Evolutionary conservation across 805 yeast species (phyloP).

Genomic region (Candida argentea): DNA sequence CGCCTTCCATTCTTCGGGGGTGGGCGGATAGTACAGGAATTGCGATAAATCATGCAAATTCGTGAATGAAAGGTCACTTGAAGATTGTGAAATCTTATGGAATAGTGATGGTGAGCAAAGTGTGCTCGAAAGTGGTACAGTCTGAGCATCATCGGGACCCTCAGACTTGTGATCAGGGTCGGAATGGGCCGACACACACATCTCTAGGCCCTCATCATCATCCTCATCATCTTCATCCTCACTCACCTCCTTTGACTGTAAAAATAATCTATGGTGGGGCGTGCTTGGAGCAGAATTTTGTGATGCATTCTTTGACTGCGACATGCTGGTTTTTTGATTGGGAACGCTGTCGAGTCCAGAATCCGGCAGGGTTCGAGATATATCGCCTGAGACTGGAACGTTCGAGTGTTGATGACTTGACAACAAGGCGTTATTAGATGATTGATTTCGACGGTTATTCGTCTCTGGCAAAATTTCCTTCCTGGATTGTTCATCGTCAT

Average conservation of each 20-base stretch:
- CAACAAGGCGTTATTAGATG: background rate
- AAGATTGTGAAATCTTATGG: constrained; percentile 10
- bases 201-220: background rate
- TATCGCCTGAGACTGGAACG: no score
- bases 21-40: constrained; percentile 34
- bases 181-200: background rate
- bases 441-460: background rate
- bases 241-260: no score
- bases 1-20: constrained; percentile 52
- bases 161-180: constrained; percentile 6
- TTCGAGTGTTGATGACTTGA: background rate
- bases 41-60: constrained; percentile 10
- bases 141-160: constrained; percentile 6
- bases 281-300: no score
- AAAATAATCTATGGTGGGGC: no score
- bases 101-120: constrained; percentile 20
- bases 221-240: background rate
- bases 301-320: no score
- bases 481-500: constrained; percentile 5
- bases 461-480: constrained; percentile 1
- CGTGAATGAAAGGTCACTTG: constrained; percentile 17
- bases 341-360: no score
- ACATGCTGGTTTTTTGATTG: background rate
- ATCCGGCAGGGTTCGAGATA: no score
- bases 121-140: constrained; percentile 14